phyloP scores from a whole-genome alignment of 2,329 filamentous ascomycete species.

The Phymatotrichopsis omnivora region DNA sequence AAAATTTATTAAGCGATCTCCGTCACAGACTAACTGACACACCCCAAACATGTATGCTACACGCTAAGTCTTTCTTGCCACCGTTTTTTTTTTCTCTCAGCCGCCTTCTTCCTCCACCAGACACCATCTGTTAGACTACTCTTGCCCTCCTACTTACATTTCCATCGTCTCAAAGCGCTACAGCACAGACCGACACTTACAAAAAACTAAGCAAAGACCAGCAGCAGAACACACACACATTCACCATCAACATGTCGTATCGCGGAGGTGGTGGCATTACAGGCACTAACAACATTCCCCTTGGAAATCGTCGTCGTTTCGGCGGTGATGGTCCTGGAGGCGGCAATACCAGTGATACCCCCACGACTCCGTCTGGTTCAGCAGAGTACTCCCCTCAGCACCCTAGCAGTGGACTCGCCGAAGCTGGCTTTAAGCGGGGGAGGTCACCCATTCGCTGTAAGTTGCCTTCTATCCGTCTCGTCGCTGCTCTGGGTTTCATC shows the following conservation, averaged over 20 bases:
- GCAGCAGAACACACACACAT: too few species aligned
- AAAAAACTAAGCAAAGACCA: too few species aligned
- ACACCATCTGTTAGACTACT: too few species aligned
- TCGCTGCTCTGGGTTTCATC: constrained; percentile 32
- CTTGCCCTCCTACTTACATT: too few species aligned
- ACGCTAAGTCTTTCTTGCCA: too few species aligned
- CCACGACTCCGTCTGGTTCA: constrained; percentile 32
- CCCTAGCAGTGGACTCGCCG: constrained; percentile 35
- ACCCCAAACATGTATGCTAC: too few species aligned
- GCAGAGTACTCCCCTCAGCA: constrained; percentile 32
- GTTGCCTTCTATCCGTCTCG: constrained; percentile 12
- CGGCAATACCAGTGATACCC: constrained; percentile 36
- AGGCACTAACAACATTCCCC: constrained; percentile 93
- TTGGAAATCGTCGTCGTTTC: constrained; percentile 75
- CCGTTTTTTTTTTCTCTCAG: too few species aligned
- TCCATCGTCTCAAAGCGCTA: too few species aligned
- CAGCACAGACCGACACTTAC: too few species aligned
- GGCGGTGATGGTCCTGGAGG: constrained; percentile 46
- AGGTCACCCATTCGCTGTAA: constrained; percentile 69
- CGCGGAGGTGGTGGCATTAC: constrained; percentile 57
- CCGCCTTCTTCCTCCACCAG: too few species aligned
- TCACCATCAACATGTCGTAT: constrained; percentile 31
- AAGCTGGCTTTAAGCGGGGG: constrained; percentile 62
- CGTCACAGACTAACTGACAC: too few species aligned
- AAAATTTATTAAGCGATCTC: too few species aligned